A percentile compares a stretch with the other conserved stretches of the same genome.
Conservation (phyloP, 2,329 filamentous ascomycete species). For the Monosporascus ibericus region DNA sequence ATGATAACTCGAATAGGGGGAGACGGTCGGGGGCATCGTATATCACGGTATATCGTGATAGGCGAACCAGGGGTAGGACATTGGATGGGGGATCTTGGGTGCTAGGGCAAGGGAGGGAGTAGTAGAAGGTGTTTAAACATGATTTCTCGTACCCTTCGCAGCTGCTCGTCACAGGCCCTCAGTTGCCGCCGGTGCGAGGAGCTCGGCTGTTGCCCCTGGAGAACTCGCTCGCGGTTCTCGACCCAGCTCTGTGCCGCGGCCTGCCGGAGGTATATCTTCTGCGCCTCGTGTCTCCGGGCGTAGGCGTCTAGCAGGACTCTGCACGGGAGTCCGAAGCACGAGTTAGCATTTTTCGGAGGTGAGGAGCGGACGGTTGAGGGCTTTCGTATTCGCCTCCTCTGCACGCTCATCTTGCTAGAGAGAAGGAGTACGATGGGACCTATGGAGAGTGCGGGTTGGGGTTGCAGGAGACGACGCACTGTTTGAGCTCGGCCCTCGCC, state of each 20-base stretch:
- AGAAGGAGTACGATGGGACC: neutral
- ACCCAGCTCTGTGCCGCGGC: slow-evolving; percentile 55
- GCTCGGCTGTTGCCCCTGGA: slow-evolving; percentile 45
- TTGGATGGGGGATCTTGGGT: neutral
- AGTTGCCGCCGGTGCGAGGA: slow-evolving; percentile 43
- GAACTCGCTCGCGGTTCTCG: slow-evolving; percentile 44
- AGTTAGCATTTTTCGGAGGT: neutral
- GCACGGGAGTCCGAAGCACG: neutral
- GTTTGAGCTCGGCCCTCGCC: slow-evolving; percentile 54
- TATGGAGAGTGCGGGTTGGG: neutral
- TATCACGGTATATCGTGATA: too few species aligned
- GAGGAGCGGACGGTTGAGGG: slow-evolving; percentile 7
- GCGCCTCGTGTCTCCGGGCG: slow-evolving; percentile 55
- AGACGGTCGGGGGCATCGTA: slow-evolving; percentile 1
- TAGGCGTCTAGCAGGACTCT: slow-evolving; percentile 56
- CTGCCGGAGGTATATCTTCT: slow-evolving; percentile 60
- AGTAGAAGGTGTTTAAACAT: slow-evolving; percentile 4
- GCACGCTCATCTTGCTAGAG: neutral
- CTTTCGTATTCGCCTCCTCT: neutral
- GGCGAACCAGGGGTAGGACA: neutral
- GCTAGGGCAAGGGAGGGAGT: neutral
- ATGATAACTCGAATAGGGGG: neutral
- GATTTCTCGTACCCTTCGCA: slow-evolving; percentile 43
- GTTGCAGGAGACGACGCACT: slow-evolving; percentile 37
- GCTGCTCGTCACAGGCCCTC: slow-evolving; percentile 47